These are phyloP conservation scores for Fusarium sp. DNA, from an alignment of 2,329 filamentous ascomycete genomes.

Conservation along the genomic window DNA sequence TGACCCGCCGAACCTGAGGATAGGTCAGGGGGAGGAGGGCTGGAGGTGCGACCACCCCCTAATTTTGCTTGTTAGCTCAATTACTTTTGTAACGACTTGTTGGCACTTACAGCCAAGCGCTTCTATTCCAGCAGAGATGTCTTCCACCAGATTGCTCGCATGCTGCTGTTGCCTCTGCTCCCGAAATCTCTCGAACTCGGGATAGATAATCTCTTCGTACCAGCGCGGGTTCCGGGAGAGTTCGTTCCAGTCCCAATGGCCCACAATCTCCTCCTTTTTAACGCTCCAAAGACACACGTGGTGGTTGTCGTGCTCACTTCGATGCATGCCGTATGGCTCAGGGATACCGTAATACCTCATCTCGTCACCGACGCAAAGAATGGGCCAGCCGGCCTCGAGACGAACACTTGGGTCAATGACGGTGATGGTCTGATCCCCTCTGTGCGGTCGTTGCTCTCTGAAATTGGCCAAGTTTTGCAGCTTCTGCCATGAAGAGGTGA, in stretches of 20 bases:
- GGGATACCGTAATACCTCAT: background rate
- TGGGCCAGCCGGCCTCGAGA: slow-evolving; percentile 7
- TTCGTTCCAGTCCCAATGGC: slow-evolving; percentile 6
- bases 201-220: slow-evolving; percentile 4
- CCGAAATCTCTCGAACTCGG: background rate
- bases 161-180: background rate
- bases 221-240: slow-evolving; percentile 4
- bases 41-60: too few species aligned
- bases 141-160: too few species aligned
- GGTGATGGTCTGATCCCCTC: background rate
- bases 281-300: slow-evolving; percentile 8
- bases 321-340: background rate
- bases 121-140: too few species aligned
- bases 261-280: background rate
- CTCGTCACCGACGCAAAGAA: background rate
- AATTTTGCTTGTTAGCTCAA: too few species aligned
- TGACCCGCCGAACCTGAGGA: too few species aligned
- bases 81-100: too few species aligned
- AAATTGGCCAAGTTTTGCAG: background rate
- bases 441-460: background rate
- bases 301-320: background rate
- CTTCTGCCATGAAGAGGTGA: background rate
- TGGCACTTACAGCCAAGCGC: too few species aligned
- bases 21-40: too few species aligned
- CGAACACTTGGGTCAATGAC: background rate